These are phyloP conservation scores for Talaromyces amestolkiae DNA, from an alignment of 2,329 filamentous ascomycete genomes.

Conservation along the genomic window DNA sequence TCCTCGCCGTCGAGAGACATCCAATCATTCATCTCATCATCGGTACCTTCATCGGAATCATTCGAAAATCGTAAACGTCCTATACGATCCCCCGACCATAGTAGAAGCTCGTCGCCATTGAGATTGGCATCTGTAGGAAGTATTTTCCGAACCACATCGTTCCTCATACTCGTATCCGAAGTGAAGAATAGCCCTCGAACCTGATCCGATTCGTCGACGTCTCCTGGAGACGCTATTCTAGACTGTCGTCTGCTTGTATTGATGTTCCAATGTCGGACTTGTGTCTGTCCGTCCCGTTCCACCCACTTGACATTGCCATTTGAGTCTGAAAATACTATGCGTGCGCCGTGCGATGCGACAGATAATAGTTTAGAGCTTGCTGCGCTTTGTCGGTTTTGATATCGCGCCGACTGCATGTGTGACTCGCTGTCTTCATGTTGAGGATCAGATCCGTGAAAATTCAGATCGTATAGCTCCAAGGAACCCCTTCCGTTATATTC, in stretches of 20 bases:
- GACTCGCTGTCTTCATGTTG: conserved; percentile 28
- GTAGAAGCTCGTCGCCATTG: conserved; percentile 64
- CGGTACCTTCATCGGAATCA: conserved; percentile 29
- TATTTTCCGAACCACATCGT: conserved; percentile 77
- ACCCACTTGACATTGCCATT: conserved; percentile 86
- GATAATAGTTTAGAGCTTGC: conserved; percentile 78
- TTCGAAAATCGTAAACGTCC: conserved; percentile 67
- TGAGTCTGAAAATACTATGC: conserved; percentile 79
- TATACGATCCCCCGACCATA: conserved; percentile 86
- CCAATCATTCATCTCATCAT: conserved; percentile 38
- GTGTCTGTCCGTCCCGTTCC: conserved; percentile 70
- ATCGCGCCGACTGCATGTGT: conserved; percentile 35
- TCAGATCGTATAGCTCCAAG: conserved; percentile 70
- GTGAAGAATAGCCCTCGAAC: conserved; percentile 1
- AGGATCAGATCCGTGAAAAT: conserved; percentile 28
- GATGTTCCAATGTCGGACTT: conserved; percentile 57
- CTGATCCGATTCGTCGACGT: conserved; percentile 1
- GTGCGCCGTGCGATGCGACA: conserved; percentile 75
- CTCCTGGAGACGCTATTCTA: background rate
- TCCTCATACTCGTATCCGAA: conserved; percentile 49
- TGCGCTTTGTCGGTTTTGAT: conserved; percentile 80
- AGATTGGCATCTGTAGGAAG: conserved; percentile 56
- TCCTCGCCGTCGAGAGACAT: conserved; percentile 14
- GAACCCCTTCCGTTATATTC: conserved; percentile 91
- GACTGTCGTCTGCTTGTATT: conserved; percentile 42